Conservation (phyloP, 2,329 filamentous ascomycete species). For the Tolypocladium pustulatum region DNA sequence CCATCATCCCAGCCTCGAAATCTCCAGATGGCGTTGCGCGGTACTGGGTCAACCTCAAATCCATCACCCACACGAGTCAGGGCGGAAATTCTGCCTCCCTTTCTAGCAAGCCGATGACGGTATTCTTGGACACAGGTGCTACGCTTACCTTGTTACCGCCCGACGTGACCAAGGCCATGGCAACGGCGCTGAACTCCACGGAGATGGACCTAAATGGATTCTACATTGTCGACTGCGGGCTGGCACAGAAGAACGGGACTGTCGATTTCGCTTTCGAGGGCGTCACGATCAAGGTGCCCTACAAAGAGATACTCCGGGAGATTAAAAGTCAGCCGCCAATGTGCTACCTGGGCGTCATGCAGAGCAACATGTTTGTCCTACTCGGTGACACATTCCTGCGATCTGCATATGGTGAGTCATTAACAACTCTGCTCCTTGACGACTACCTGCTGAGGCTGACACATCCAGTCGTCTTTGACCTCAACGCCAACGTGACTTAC, state of each 20-base stretch:
- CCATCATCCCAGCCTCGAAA: slow-evolving; percentile 45
- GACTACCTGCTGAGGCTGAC: not conserved
- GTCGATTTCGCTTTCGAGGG: slow-evolving; percentile 39
- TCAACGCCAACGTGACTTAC: slow-evolving; percentile 35
- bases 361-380: slow-evolving; percentile 35
- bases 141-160: slow-evolving; percentile 58
- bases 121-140: slow-evolving; percentile 62
- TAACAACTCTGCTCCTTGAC: not conserved
- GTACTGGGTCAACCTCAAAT: slow-evolving; percentile 41
- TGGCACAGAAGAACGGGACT: slow-evolving; percentile 28
- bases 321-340: slow-evolving; percentile 11
- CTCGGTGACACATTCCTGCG: slow-evolving; percentile 44
- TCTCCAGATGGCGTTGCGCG: slow-evolving; percentile 44
- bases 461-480: slow-evolving; percentile 36
- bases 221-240: slow-evolving; percentile 34
- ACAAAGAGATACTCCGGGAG: slow-evolving; percentile 32
- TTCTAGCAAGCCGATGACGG: slow-evolving; percentile 31
- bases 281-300: slow-evolving; percentile 37
- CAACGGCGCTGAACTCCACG: slow-evolving; percentile 34
- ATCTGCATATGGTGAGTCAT: slow-evolving; percentile 34
- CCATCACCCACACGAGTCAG: slow-evolving; percentile 30
- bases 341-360: slow-evolving; percentile 40
- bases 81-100: slow-evolving; percentile 16
- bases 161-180: slow-evolving; percentile 37
- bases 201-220: slow-evolving; percentile 29